Evolutionary conservation across 2,329 filamentous ascomycete genomes (phyloP).

Genomic region (Orbilia brochopaga): DNA sequence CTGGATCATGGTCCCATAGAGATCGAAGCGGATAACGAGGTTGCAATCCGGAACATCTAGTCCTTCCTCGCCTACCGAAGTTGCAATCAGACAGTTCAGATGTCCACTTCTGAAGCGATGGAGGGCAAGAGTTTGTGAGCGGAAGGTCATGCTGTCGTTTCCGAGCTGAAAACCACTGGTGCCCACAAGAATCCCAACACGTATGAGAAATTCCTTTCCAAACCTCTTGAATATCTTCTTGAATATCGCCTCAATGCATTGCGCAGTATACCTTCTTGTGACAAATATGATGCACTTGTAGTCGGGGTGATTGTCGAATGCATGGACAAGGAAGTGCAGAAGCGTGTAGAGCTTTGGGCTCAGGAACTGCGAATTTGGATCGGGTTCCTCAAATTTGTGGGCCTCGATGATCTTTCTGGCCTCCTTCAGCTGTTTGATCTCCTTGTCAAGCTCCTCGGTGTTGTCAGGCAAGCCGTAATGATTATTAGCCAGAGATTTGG

Average conservation of each 20-base stretch:
- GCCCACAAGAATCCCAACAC: slow-evolving; percentile 70
- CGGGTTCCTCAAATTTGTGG: slow-evolving; percentile 60
- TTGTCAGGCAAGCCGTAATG: slow-evolving; percentile 45
- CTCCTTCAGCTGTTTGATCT: slow-evolving; percentile 66
- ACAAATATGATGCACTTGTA: slow-evolving; percentile 88
- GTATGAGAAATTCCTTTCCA: slow-evolving; percentile 65
- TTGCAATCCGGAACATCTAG: slow-evolving; percentile 72
- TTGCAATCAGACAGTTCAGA: slow-evolving; percentile 68
- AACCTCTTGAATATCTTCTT: slow-evolving; percentile 57
- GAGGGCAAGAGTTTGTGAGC: slow-evolving; percentile 75
- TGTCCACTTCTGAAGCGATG: slow-evolving; percentile 64
- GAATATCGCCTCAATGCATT: slow-evolving; percentile 73
- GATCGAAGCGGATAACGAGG: slow-evolving; percentile 75
- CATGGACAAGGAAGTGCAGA: slow-evolving; percentile 65
- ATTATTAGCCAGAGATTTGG: slow-evolving; percentile 25
- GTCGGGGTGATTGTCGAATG: slow-evolving; percentile 67
- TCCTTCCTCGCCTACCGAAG: slow-evolving; percentile 71
- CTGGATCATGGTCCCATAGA: slow-evolving; percentile 87
- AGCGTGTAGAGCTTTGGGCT: slow-evolving; percentile 77
- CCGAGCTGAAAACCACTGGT: slow-evolving; percentile 62
- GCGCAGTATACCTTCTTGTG: slow-evolving; percentile 76
- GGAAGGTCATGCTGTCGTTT: slow-evolving; percentile 71
- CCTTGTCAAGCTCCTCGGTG: slow-evolving; percentile 62
- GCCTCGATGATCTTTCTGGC: slow-evolving; percentile 66
- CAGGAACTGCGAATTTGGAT: slow-evolving; percentile 59